Conservation (phyloP, 177 flowering plant species). For the Vitis hybrid region DNA sequence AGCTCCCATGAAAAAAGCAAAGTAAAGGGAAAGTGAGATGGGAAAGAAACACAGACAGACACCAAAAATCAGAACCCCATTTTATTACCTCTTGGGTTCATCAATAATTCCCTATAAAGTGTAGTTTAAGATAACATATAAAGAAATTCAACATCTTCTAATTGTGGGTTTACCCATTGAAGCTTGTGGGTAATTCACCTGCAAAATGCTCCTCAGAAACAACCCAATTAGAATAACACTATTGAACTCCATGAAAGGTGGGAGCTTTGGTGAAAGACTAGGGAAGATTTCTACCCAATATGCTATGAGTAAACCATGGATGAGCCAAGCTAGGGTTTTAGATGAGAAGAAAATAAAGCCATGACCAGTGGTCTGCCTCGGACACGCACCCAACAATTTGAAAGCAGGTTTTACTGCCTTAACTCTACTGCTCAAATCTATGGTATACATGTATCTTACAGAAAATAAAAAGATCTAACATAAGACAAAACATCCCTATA, state of each 20-base stretch:
- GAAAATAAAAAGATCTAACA: no score
- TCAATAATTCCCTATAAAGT: no score
- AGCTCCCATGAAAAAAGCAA: not conserved
- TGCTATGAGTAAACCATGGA: not conserved
- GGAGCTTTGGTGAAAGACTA: no score
- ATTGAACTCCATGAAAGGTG: no score
- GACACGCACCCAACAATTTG: not conserved
- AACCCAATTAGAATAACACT: no score
- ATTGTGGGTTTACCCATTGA: no score
- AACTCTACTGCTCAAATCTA: not conserved
- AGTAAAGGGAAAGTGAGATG: not conserved
- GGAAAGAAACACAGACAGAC: not conserved
- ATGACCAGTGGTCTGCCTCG: constrained; percentile 3
- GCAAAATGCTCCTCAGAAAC: no score
- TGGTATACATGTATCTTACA: not conserved
- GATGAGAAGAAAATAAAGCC: not conserved
- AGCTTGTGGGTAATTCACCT: no score
- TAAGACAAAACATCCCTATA: no score
- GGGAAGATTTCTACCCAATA: no score
- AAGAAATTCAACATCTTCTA: no score
- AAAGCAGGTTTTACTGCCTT: not conserved
- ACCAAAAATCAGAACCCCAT: not conserved
- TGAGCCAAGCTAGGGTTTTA: constrained; percentile 5
- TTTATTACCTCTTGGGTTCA: not conserved
- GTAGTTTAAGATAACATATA: no score